phyloP scores from a whole-genome alignment of 148 eudicot species.

The Camellia granthamiana region DNA sequence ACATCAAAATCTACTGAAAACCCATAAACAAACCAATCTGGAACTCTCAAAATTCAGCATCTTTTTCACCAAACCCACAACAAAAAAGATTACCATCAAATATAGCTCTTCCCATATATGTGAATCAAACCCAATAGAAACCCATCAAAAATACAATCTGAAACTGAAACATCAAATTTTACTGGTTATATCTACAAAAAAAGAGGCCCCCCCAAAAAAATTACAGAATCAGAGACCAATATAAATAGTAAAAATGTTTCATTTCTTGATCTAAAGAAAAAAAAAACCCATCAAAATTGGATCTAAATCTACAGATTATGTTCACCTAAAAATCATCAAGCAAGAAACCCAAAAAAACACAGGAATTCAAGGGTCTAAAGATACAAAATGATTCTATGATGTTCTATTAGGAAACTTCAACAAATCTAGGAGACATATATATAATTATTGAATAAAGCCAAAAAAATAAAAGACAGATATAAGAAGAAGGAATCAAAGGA shows the following conservation, averaged over 20 bases:
- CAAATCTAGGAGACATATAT: not conserved
- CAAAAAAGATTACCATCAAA: not conserved
- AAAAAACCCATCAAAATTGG: not conserved
- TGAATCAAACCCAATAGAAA: not conserved
- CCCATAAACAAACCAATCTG: not conserved
- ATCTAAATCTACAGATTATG: not conserved
- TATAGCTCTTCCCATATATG: not conserved
- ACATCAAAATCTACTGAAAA: not conserved
- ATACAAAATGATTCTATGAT: not conserved
- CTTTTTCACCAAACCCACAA: not conserved
- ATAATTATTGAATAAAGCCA: not conserved
- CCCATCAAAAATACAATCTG: constrained; percentile 1
- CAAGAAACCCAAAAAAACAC: not conserved
- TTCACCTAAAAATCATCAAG: not conserved
- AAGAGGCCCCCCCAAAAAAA: too few species aligned
- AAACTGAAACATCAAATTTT: constrained; percentile 1
- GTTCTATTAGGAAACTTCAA: not conserved
- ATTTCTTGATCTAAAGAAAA: not conserved
- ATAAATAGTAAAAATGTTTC: not conserved
- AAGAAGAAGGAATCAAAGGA: constrained; percentile 5
- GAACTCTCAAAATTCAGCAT: not conserved
- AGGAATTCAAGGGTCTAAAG: not conserved
- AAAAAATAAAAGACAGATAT: not conserved
- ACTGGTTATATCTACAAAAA: not conserved
- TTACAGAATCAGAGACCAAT: not conserved